These are phyloP conservation scores for Phyllosticta citriasiana DNA, from an alignment of 2,329 filamentous ascomycete species.

Conservation along the genomic window DNA sequence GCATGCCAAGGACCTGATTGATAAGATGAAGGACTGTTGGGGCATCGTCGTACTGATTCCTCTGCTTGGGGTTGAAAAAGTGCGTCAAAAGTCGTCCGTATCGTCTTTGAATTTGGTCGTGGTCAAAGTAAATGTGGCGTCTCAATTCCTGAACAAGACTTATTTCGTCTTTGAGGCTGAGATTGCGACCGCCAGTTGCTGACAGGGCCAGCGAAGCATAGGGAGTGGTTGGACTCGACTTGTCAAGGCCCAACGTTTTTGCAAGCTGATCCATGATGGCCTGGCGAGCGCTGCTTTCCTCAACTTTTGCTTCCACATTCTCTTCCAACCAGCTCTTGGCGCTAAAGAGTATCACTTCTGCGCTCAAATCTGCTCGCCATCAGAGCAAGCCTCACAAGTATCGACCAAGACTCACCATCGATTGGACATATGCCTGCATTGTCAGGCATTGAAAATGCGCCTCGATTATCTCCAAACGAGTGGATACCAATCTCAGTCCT, in stretches of 20 bases:
- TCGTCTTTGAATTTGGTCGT: conserved; percentile 20
- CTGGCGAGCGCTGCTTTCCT: neutral
- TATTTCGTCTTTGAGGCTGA: neutral
- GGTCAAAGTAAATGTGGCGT: conserved; percentile 16
- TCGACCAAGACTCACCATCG: conserved; percentile 8
- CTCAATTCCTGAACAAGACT: conserved; percentile 15
- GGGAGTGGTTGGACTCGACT: neutral
- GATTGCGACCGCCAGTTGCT: neutral
- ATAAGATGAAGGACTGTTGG: conserved; percentile 3
- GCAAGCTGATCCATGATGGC: conserved; percentile 1
- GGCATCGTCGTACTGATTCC: neutral
- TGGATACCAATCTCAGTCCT: conserved; percentile 14
- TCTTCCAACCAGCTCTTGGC: conserved; percentile 25
- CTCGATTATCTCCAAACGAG: neutral
- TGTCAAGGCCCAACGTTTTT: neutral
- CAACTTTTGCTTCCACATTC: conserved; percentile 11
- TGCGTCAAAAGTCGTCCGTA: conserved; percentile 21
- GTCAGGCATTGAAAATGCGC: conserved; percentile 3
- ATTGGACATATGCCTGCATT: conserved; percentile 9
- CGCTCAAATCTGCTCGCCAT: conserved; percentile 14
- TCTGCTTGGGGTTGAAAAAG: conserved; percentile 15
- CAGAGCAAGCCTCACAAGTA: neutral
- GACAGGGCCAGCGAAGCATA: neutral
- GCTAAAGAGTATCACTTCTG: conserved; percentile 25
- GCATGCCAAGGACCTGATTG: conserved; percentile 1